A percentile compares a stretch with the other conserved stretches of the same genome.
Evolutionary conservation across 2,329 filamentous ascomycete genomes (phyloP).

Genomic region (Trichoderma atrobrunneum): DNA sequence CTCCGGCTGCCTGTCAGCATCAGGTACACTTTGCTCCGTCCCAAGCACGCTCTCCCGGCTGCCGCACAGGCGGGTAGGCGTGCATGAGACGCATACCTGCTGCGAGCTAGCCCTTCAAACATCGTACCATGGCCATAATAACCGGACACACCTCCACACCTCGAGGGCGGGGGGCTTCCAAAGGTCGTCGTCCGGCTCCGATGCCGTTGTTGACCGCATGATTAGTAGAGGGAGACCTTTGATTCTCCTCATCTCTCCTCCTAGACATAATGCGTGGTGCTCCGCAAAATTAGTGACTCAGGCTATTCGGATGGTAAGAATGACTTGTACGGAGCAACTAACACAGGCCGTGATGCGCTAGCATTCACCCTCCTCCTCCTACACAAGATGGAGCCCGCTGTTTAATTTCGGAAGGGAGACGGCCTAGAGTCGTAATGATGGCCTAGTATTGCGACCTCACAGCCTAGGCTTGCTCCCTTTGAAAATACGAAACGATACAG

Average conservation of each 20-base stretch:
- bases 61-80: background rate
- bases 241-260: background rate
- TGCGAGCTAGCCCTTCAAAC: background rate
- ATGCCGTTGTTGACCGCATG: background rate
- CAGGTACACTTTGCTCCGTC: background rate
- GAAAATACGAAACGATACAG: background rate
- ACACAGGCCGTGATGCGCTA: background rate
- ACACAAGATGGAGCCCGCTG: background rate
- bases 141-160: background rate
- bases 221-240: background rate
- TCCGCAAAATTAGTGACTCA: background rate
- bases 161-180: background rate
- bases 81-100: conserved; percentile 3
- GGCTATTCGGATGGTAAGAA: background rate
- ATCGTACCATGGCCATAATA: background rate
- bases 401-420: background rate
- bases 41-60: background rate
- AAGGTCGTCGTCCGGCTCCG: background rate
- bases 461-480: background rate
- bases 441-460: background rate
- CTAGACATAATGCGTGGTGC: background rate
- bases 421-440: background rate
- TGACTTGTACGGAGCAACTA: background rate
- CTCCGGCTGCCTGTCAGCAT: background rate
- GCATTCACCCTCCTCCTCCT: background rate